Conservation (phyloP, 2,329 filamentous ascomycete species). For the Stemphylium lycopersici region DNA sequence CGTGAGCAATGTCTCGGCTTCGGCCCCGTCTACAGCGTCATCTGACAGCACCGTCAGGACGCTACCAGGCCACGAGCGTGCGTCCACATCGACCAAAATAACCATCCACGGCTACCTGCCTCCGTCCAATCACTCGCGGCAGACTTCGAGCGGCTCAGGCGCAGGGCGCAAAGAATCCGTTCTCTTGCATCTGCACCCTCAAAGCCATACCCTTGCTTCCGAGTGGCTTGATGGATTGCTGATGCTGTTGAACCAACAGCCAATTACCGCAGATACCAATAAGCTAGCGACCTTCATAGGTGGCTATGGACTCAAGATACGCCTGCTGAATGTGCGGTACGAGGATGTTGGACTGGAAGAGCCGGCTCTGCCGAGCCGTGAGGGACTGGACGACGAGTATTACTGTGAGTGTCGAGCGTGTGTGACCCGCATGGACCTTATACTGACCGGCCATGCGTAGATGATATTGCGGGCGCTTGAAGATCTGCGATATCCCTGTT, state of each 20-base stretch:
- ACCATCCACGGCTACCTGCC: conserved; percentile 79
- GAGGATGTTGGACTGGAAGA: conserved; percentile 75
- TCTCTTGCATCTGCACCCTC: conserved; percentile 81
- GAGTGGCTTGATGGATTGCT: conserved; percentile 96
- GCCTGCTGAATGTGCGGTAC: conserved; percentile 87
- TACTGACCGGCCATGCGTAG: conserved; percentile 9
- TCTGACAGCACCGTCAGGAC: conserved; percentile 57
- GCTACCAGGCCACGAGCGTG: conserved; percentile 35
- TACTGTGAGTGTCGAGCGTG: conserved; percentile 70
- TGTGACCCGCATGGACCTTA: not conserved
- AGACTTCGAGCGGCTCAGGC: conserved; percentile 39
- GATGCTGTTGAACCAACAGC: conserved; percentile 92
- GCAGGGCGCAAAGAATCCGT: conserved; percentile 66
- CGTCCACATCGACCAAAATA: conserved; percentile 75
- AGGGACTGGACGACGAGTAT: conserved; percentile 90
- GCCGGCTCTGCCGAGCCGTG: conserved; percentile 78
- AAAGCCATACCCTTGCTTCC: conserved; percentile 80
- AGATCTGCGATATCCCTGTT: not conserved
- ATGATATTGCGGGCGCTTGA: conserved; percentile 16
- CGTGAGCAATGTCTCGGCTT: conserved; percentile 85
- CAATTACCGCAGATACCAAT: conserved; percentile 95
- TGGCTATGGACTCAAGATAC: conserved; percentile 91
- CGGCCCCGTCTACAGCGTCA: conserved; percentile 56
- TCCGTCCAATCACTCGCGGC: conserved; percentile 36
- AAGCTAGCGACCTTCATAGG: conserved; percentile 84